Conservation (phyloP, 139 green algal species). For the Tetraselmis striata region DNA sequence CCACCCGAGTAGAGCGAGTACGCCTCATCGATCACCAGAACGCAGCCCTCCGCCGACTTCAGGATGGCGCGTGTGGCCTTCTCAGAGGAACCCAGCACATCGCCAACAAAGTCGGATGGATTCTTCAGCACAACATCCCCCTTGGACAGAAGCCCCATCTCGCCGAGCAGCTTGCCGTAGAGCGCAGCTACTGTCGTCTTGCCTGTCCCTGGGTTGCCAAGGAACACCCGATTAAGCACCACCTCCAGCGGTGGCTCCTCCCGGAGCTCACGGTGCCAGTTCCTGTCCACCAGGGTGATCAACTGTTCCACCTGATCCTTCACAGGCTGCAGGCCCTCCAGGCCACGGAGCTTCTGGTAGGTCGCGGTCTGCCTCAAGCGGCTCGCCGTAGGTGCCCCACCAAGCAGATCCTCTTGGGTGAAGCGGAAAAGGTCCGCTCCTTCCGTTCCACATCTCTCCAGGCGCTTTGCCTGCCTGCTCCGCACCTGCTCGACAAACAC, state of each 20-base stretch:
- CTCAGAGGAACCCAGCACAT: slow-evolving; percentile 36
- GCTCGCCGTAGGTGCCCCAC: slow-evolving; percentile 7
- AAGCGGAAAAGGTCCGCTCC: slow-evolving; percentile 22
- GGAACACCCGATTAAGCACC: slow-evolving; percentile 40
- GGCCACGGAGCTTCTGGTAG: slow-evolving; percentile 24
- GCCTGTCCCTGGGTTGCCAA: slow-evolving; percentile 48
- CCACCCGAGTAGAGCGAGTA: slow-evolving; percentile 25
- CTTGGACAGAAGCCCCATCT: slow-evolving; percentile 46
- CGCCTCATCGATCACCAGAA: slow-evolving; percentile 39
- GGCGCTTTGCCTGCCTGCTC: not conserved
- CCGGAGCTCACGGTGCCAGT: slow-evolving; percentile 36
- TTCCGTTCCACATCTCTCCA: not conserved
- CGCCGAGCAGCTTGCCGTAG: slow-evolving; percentile 34
- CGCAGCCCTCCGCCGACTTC: slow-evolving; percentile 29
- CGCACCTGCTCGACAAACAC: not conserved
- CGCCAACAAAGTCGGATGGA: slow-evolving; percentile 25
- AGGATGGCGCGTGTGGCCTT: slow-evolving; percentile 37
- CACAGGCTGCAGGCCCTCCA: slow-evolving; percentile 27
- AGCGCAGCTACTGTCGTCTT: slow-evolving; percentile 44
- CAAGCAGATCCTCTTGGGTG: slow-evolving; percentile 38
- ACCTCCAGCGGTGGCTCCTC: slow-evolving; percentile 31
- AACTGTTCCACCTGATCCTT: slow-evolving; percentile 29
- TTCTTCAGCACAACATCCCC: slow-evolving; percentile 41
- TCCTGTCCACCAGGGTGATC: slow-evolving; percentile 31
- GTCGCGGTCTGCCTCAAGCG: slow-evolving; percentile 8